phyloP scores from a whole-genome alignment of 441 rosid genomes.

The Populus hybrid region DNA sequence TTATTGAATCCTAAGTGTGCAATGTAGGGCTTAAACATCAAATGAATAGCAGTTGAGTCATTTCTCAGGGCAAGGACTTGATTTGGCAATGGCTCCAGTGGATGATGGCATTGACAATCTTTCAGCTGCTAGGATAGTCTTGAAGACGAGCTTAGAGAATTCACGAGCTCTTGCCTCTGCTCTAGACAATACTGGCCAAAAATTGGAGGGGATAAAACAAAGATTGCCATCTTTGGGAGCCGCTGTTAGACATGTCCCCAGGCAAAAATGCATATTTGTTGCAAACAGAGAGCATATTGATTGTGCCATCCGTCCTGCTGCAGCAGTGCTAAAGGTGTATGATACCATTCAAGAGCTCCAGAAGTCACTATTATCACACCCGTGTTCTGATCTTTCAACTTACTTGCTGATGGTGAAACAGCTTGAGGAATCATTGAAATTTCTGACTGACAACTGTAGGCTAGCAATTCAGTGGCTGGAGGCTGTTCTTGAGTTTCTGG shows the following conservation, averaged over 20 bases:
- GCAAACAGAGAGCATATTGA: conserved; percentile 48
- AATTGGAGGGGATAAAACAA: conserved; percentile 33
- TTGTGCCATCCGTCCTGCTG: conserved; percentile 50
- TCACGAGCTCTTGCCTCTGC: conserved; percentile 49
- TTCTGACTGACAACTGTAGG: conserved; percentile 57
- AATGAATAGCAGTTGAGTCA: background rate
- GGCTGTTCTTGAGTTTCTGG: conserved; percentile 41
- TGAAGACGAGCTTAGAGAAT: conserved; percentile 51
- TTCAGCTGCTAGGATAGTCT: conserved; percentile 36
- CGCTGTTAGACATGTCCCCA: conserved; percentile 21
- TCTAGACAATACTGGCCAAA: conserved; percentile 38
- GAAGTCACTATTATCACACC: conserved; percentile 28
- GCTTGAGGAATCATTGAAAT: conserved; percentile 57
- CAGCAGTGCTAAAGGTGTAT: conserved; percentile 52
- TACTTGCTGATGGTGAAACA: conserved; percentile 45
- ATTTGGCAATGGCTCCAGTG: conserved; percentile 34
- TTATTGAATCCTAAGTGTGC: background rate
- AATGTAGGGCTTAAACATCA: background rate
- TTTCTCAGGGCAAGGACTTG: background rate
- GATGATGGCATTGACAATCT: conserved; percentile 38
- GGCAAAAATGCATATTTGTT: conserved; percentile 31
- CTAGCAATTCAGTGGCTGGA: conserved; percentile 70
- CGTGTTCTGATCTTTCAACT: conserved; percentile 26
- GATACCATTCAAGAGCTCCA: conserved; percentile 47
- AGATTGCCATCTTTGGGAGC: conserved; percentile 42